Evolutionary conservation across 1,284 basidiomycete genomes (phyloP).

Genomic region (Puccinia polysora): DNA sequence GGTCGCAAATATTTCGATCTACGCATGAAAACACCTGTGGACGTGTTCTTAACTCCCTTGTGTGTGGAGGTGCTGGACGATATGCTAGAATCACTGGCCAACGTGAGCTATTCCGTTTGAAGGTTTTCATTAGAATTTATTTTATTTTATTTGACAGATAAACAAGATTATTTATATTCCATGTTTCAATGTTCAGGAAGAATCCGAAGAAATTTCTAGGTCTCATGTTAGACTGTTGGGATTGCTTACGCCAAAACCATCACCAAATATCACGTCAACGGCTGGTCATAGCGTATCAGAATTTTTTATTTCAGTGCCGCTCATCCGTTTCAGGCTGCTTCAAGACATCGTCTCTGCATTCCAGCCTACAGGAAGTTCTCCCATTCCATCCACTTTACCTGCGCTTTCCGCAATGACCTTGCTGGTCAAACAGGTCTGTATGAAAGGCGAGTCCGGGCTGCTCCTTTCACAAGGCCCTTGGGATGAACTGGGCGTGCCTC

Average conservation of each 20-base stretch:
- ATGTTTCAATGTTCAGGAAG: background rate
- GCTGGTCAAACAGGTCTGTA: slow-evolving; percentile 1
- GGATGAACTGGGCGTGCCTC: slow-evolving; percentile 7
- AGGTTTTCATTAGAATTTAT: no score
- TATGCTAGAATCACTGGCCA: slow-evolving; percentile 3
- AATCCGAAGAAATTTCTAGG: slow-evolving; percentile 1
- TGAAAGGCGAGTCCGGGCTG: slow-evolving; percentile 5
- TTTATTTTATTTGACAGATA: background rate
- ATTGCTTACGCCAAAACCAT: slow-evolving; percentile 8
- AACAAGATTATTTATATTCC: background rate
- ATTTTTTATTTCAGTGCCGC: slow-evolving; percentile 24
- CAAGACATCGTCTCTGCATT: slow-evolving; percentile 16
- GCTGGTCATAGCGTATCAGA: background rate
- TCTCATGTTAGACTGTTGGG: slow-evolving; percentile 17
- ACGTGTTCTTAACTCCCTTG: slow-evolving; percentile 20
- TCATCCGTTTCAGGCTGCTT: slow-evolving; percentile 26
- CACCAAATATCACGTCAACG: background rate
- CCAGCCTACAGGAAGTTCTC: slow-evolving; percentile 5
- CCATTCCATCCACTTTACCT: background rate
- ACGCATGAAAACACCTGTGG: slow-evolving; percentile 27
- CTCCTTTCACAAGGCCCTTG: slow-evolving; percentile 16
- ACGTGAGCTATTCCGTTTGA: slow-evolving; percentile 16
- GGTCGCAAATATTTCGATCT: slow-evolving; percentile 25
- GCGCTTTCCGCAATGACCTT: slow-evolving; percentile 11
- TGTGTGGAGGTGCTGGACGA: slow-evolving; percentile 20